Percentiles rank a stretch among this genome's conserved stretches.
These are phyloP conservation scores for Erodium trifolium DNA, from an alignment of 441 rosid genomes.

Conservation along the genomic window DNA sequence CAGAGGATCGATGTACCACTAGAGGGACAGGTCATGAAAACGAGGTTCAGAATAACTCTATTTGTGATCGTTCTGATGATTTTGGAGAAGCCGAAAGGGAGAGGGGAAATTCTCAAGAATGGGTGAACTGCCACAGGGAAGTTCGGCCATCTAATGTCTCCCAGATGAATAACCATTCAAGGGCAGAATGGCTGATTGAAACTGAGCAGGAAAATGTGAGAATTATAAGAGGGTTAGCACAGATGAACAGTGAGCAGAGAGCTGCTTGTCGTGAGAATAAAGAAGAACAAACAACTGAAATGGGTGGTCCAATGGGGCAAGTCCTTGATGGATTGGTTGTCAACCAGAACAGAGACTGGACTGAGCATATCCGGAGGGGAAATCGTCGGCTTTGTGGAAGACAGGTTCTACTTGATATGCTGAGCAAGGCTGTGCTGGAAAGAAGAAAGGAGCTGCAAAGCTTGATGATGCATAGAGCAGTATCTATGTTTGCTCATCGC, in stretches of 20 bases:
- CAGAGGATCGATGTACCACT: too few species aligned
- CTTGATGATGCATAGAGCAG: conserved; percentile 56
- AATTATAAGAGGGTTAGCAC: conserved; percentile 73
- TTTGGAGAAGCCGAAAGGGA: conserved; percentile 70
- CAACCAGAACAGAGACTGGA: conserved; percentile 36
- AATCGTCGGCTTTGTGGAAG: conserved; percentile 80
- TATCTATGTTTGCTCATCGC: conserved; percentile 79
- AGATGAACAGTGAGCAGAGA: conserved; percentile 55
- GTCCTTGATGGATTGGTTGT: conserved; percentile 55
- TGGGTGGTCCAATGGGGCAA: conserved; percentile 48
- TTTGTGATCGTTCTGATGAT: conserved; percentile 39
- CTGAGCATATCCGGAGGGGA: conserved; percentile 54
- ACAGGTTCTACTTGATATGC: conserved; percentile 79
- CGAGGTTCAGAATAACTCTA: conserved; percentile 19
- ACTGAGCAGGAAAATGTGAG: conserved; percentile 86
- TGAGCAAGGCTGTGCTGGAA: conserved; percentile 70
- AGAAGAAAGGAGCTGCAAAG: conserved; percentile 67
- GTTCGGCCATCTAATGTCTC: conserved; percentile 42
- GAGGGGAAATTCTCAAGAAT: conserved; percentile 72
- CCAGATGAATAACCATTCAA: conserved; percentile 24
- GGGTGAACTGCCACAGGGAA: conserved; percentile 59
- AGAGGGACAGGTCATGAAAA: conserved; percentile 41
- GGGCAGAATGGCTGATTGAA: not conserved
- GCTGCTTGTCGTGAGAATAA: conserved; percentile 39
- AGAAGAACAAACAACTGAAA: conserved; percentile 47